These are phyloP conservation scores for Euphrasia confusa DNA, from an alignment of 257 asterid genomes.

Conservation along the genomic window DNA sequence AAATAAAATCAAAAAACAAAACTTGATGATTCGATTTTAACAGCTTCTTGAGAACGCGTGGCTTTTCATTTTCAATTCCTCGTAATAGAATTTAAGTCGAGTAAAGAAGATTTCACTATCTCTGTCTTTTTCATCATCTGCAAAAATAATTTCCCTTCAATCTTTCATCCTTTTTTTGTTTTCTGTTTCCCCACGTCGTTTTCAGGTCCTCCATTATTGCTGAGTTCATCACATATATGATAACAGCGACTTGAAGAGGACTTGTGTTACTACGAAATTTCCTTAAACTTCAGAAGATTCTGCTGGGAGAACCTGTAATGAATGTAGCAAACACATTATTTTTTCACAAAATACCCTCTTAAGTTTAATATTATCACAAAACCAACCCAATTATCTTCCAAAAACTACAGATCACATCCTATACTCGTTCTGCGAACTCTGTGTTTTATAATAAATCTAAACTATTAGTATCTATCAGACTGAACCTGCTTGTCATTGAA, in stretches of 20 bases:
- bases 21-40: neutral
- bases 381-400: neutral
- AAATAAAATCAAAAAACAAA: neutral
- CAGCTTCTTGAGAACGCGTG: too few relatives aligned
- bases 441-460: neutral
- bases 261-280: neutral
- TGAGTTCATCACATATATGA: neutral
- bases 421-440: neutral
- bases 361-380: neutral
- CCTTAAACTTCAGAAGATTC: constrained; percentile 18
- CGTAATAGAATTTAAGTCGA: neutral
- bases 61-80: too few relatives aligned
- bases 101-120: neutral
- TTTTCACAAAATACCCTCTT: neutral
- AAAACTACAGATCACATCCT: neutral
- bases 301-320: constrained; percentile 15
- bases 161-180: too few relatives aligned
- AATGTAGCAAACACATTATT: neutral
- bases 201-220: constrained; percentile 1
- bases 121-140: neutral
- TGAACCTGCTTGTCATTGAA: constrained; percentile 39
- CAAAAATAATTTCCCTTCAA: neutral
- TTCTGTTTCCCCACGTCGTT: neutral
- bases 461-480: constrained; percentile 11
- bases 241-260: neutral